These are phyloP conservation scores for Sporothrix brasiliensis DNA, from an alignment of 2,329 filamentous ascomycete genomes.

Conservation along the genomic window DNA sequence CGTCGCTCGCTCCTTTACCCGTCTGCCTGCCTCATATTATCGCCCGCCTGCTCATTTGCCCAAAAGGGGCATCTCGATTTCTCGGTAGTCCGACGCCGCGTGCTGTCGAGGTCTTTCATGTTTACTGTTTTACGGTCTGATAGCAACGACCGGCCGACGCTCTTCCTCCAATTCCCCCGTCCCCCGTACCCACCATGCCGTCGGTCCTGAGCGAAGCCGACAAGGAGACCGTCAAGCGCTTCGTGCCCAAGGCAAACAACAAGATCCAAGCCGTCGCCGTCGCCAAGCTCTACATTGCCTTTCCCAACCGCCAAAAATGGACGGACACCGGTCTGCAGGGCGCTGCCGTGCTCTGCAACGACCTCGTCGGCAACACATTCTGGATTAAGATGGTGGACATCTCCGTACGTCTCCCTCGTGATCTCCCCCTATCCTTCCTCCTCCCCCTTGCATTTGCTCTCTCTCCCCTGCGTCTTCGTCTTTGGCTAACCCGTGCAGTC, in stretches of 20 bases:
- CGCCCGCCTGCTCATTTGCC: slow-evolving; percentile 12
- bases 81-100: not conserved
- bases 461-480: not conserved
- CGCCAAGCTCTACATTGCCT: slow-evolving; percentile 88
- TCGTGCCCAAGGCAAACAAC: slow-evolving; percentile 90
- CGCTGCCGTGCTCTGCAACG: slow-evolving; percentile 87
- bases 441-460: not conserved
- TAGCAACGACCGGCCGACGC: not conserved
- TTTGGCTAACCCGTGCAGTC: slow-evolving; percentile 54
- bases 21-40: slow-evolving; percentile 28
- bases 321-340: slow-evolving; percentile 92
- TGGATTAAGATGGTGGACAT: slow-evolving; percentile 98
- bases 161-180: slow-evolving; percentile 11
- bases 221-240: slow-evolving; percentile 94
- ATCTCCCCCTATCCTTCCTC: slow-evolving; percentile 7
- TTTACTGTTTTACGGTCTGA: not conserved
- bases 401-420: slow-evolving; percentile 63
- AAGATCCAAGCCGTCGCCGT: slow-evolving; percentile 97
- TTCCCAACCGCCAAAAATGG: slow-evolving; percentile 85
- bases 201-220: slow-evolving; percentile 84
- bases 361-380: slow-evolving; percentile 91
- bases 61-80: slow-evolving; percentile 10
- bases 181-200: slow-evolving; percentile 51
- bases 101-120: not conserved
- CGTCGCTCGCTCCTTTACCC: slow-evolving; percentile 21